A percentile compares a stretch with the other conserved stretches of the same genome.
Evolutionary conservation across 768 basidiomycete species (phyloP).

Genomic region (Pulveroboletus sp.): DNA sequence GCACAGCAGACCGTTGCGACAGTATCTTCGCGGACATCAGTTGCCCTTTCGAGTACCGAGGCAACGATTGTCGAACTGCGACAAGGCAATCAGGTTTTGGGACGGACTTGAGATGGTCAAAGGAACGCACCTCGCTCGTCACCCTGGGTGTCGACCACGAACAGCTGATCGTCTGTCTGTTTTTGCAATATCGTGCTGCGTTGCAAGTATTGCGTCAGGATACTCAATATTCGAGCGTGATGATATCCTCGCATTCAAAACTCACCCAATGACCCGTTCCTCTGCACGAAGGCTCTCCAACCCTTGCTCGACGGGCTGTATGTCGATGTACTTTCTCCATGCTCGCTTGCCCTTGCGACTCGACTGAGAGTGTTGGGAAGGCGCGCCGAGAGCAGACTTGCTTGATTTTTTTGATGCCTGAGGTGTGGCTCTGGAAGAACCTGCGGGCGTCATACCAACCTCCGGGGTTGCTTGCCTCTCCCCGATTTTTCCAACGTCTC

Average conservation of each 20-base stretch:
- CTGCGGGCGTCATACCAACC: slow-evolving; percentile 6
- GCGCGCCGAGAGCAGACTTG: slow-evolving; percentile 22
- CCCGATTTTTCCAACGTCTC: too few relatives aligned
- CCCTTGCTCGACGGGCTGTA: slow-evolving; percentile 71
- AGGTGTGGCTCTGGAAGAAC: slow-evolving; percentile 3
- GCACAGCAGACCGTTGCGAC: slow-evolving; percentile 80
- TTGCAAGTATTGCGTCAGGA: neutral
- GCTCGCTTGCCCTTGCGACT: slow-evolving; percentile 89
- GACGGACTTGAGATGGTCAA: neutral
- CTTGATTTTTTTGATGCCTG: slow-evolving; percentile 3
- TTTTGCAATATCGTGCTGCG: slow-evolving; percentile 59
- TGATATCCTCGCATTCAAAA: too few relatives aligned
- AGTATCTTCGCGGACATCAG: slow-evolving; percentile 78
- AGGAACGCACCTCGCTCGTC: slow-evolving; percentile 57
- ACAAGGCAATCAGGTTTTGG: neutral
- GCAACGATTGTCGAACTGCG: slow-evolving; percentile 57
- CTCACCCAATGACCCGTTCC: slow-evolving; percentile 76
- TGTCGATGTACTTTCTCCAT: slow-evolving; percentile 91
- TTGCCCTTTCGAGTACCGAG: slow-evolving; percentile 49
- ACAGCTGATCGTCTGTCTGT: slow-evolving; percentile 69
- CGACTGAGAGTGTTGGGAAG: slow-evolving; percentile 45
- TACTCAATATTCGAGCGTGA: too few relatives aligned
- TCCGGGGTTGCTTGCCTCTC: neutral
- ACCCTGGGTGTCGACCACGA: slow-evolving; percentile 75
- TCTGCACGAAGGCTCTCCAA: slow-evolving; percentile 77